Conservation (phyloP, 768 basidiomycete species). For the Amanita subjunquillea region DNA sequence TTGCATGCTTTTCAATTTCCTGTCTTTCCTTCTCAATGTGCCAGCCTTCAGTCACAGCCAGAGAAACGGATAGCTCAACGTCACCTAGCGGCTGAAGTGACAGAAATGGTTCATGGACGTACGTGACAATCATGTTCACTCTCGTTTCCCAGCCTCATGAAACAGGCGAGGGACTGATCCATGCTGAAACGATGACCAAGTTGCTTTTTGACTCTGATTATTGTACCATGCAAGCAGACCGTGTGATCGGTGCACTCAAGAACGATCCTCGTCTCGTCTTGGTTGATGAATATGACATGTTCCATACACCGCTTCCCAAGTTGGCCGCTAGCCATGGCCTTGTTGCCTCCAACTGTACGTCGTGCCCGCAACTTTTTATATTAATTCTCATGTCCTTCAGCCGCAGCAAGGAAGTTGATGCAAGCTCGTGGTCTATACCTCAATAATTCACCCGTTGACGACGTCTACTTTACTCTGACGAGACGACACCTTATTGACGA, state of each 20-base stretch:
- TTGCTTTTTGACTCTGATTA: conserved; percentile 35
- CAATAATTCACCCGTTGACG: conserved; percentile 52
- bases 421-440: conserved; percentile 60
- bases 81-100: conserved; percentile 42
- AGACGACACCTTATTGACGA: conserved; percentile 45
- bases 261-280: conserved; percentile 58
- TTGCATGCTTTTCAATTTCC: conserved; percentile 7
- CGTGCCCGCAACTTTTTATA: neutral
- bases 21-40: neutral
- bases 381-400: conserved; percentile 22
- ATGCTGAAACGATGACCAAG: conserved; percentile 32
- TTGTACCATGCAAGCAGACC: conserved; percentile 36
- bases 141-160: conserved; percentile 1
- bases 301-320: conserved; percentile 44
- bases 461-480: conserved; percentile 31
- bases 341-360: conserved; percentile 55
- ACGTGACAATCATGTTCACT: conserved; percentile 3
- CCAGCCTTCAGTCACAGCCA: conserved; percentile 21
- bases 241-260: conserved; percentile 50
- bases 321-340: conserved; percentile 51
- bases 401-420: conserved; percentile 54
- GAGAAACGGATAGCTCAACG: conserved; percentile 37
- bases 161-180: conserved; percentile 27
- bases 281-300: conserved; percentile 38
- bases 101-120: conserved; percentile 39